Evolutionary conservation across 371 early-diverging fungal species (phyloP), one percentile per base, ranked within the genome.

Genomic region (Mucor indicus): DNA sequence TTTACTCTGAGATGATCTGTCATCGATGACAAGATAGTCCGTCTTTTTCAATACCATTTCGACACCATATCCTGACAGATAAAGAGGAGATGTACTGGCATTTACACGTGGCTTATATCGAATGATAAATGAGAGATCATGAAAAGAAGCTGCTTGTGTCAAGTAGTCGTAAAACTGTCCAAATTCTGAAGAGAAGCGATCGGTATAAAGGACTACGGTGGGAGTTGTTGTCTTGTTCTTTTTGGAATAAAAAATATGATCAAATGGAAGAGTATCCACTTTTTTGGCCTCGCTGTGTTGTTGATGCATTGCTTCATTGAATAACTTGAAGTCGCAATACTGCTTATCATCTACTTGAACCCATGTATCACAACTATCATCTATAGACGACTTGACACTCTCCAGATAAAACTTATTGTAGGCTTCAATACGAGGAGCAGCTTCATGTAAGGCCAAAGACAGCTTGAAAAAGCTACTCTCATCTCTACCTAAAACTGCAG

Each of bases 21-120:
- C 98, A 51, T 98, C 98, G 21, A 86, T 85, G 7, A 92, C 95
- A 50, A 87, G 85, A 70, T 98, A 98, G 57, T 98, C 98, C 6
- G 93, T 92, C 45, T 83, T 93, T 67, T 98, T 98, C 24, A 98
- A 56, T 4, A 86, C 89, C 48, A 98, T 68, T 60, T 93, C 93
- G 2, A 92, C 93, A 10, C 95, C 94, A 59, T 93, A 98, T 29
- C 98, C 98, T 3, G 88, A 62, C 19, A 97, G 65, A 6, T 73
- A 62, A 17, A 89, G 54, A 6, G 68, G 69, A 8, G 35, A 21
- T 8, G 74, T 48, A 7, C 20, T 22, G n/a, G 25, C 10, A 2
- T 13, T 2, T 12, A 15, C 35, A 5, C 12, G 13, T n/a, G 87
- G 82, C 27, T 62, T 70, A 38, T 80, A 84, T 4, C 84, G 74